phyloP scores from a whole-genome alignment of 176 grass and related monocot species.

The Chloris gayana region DNA sequence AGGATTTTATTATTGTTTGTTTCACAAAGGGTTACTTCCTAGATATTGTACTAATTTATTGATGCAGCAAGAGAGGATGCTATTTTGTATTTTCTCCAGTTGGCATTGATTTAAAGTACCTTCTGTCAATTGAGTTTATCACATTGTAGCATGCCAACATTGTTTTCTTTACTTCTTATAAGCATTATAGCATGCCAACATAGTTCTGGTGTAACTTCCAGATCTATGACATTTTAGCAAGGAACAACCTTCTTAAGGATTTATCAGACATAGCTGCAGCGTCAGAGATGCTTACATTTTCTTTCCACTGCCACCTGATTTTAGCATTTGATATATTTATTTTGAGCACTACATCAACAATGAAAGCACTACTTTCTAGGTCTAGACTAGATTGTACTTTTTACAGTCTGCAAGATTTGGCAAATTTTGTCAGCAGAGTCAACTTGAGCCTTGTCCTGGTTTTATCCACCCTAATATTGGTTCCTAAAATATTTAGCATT shows the following conservation, averaged over 20 bases:
- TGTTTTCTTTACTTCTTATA: background rate
- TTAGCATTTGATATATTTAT: background rate
- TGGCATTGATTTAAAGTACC: constrained; percentile 12
- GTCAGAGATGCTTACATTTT: background rate
- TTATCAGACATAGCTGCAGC: background rate
- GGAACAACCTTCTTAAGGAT: constrained; percentile 6
- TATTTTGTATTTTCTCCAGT: constrained; percentile 15
- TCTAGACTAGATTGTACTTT: background rate
- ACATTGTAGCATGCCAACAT: background rate
- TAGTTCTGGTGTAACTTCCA: background rate
- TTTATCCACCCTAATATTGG: constrained; percentile 7
- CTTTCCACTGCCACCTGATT: background rate
- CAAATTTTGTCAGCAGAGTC: background rate
- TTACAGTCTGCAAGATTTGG: background rate
- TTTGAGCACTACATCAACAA: background rate
- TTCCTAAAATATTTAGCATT: background rate
- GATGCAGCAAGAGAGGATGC: background rate
- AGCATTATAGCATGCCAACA: too few species aligned
- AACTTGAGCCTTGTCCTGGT: background rate
- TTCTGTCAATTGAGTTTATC: background rate
- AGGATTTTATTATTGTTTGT: too few species aligned
- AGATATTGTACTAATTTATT: constrained; percentile 16
- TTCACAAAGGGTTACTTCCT: background rate
- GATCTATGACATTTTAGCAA: background rate
- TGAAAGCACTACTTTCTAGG: background rate